Evolutionary conservation across 371 early-diverging fungal species (phyloP).

Genomic region (Mucor racemosus): DNA sequence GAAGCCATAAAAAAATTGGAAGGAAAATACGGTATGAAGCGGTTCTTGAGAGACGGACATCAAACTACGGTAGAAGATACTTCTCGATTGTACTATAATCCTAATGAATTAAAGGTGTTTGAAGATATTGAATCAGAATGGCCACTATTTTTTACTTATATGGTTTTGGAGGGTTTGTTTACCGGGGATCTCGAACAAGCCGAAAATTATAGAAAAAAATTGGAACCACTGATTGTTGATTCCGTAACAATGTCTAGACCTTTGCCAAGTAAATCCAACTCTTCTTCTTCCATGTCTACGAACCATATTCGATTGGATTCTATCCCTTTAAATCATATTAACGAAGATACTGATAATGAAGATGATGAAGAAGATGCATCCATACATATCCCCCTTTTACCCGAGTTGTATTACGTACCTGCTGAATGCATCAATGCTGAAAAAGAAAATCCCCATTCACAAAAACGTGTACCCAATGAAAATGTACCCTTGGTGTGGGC

Average conservation of each 20-base stretch:
- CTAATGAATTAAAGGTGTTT: slow-evolving; percentile 83
- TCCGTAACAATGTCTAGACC: slow-evolving; percentile 43
- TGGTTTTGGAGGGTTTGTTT: slow-evolving; percentile 84
- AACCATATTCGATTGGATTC: not conserved
- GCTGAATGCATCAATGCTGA: slow-evolving; percentile 73
- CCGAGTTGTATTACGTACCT: slow-evolving; percentile 86
- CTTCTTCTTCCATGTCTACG: not conserved
- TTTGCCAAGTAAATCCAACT: not conserved
- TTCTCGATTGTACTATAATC: slow-evolving; percentile 76
- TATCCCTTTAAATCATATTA: not conserved
- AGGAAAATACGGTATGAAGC: slow-evolving; percentile 84
- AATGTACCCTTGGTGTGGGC: slow-evolving; percentile 93
- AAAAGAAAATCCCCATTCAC: slow-evolving; percentile 71
- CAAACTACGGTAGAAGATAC: slow-evolving; percentile 84
- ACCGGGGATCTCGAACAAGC: slow-evolving; percentile 69
- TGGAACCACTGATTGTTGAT: slow-evolving; percentile 75
- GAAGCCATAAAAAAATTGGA: slow-evolving; percentile 84
- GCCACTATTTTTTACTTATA: slow-evolving; percentile 91
- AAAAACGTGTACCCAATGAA: slow-evolving; percentile 79
- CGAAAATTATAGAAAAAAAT: slow-evolving; percentile 66
- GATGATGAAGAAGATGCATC: not conserved
- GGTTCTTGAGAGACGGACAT: slow-evolving; percentile 90
- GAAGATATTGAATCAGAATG: slow-evolving; percentile 89
- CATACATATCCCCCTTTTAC: slow-evolving; percentile 57
- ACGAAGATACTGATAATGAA: not conserved